Conservation (phyloP, 1,139 yeast genomes). For the Hansenula lynferdii region DNA sequence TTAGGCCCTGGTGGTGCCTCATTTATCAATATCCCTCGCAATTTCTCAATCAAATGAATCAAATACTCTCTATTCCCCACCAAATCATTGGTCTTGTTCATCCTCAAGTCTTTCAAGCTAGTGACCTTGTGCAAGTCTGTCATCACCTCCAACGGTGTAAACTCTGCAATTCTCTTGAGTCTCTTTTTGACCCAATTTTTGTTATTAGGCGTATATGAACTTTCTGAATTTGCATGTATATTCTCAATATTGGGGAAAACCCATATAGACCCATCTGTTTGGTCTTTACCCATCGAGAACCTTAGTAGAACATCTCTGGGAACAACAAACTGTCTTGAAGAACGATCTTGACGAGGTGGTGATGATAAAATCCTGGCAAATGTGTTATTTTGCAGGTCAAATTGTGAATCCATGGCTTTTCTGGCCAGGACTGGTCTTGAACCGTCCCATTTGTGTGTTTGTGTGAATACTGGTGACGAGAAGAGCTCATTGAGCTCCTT, state of each 20-base stretch:
- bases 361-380: slow-evolving; percentile 12
- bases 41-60: not conserved
- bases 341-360: slow-evolving; percentile 13
- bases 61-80: not conserved
- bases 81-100: not conserved
- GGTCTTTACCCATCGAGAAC: slow-evolving; percentile 7
- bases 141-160: not conserved
- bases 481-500: not conserved
- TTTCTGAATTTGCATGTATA: not conserved
- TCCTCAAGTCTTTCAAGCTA: not conserved
- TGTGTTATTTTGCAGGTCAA: slow-evolving; percentile 5
- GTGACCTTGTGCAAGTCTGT: not conserved
- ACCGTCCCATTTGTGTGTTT: slow-evolving; percentile 1
- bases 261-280: slow-evolving; percentile 1
- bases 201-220: not conserved
- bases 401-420: not conserved
- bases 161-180: not conserved
- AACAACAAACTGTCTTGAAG: slow-evolving; percentile 4
- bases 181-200: not conserved
- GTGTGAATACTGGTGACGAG: not conserved
- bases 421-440: too few species aligned
- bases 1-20: not conserved
- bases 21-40: not conserved
- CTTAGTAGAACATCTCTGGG: slow-evolving; percentile 15
- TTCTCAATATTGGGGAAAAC: not conserved